These are phyloP conservation scores for Flaveria robusta DNA, from an alignment of 129 eudicot species.

Conservation along the genomic window DNA sequence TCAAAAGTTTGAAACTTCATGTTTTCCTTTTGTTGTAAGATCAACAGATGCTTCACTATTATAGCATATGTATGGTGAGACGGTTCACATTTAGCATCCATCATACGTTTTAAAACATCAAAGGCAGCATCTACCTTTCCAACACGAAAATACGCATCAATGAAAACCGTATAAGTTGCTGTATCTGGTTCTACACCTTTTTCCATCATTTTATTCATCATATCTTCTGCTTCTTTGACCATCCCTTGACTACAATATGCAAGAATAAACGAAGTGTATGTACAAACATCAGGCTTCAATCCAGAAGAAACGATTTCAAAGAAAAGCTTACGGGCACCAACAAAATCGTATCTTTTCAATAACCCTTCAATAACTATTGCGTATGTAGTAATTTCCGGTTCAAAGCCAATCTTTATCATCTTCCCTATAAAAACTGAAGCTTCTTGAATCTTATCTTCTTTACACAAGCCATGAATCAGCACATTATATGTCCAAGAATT, in stretches of 20 bases:
- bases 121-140: slow-evolving; percentile 54
- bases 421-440: slow-evolving; percentile 49
- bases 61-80: slow-evolving; percentile 73
- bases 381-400: slow-evolving; percentile 56
- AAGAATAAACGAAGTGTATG: slow-evolving; percentile 66
- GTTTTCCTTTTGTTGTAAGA: slow-evolving; percentile 31
- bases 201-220: slow-evolving; percentile 56
- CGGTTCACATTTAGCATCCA: slow-evolving; percentile 63
- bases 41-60: slow-evolving; percentile 59
- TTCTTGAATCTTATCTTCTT: slow-evolving; percentile 48
- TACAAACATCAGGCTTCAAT: slow-evolving; percentile 69
- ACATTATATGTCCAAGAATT: slow-evolving; percentile 68
- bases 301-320: slow-evolving; percentile 49
- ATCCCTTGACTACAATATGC: slow-evolving; percentile 72
- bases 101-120: slow-evolving; percentile 61
- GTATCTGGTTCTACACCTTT: slow-evolving; percentile 60
- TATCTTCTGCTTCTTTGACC: slow-evolving; percentile 64
- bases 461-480: slow-evolving; percentile 66
- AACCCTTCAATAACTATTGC: slow-evolving; percentile 56
- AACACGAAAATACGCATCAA: slow-evolving; percentile 69
- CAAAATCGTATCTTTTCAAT: slow-evolving; percentile 58
- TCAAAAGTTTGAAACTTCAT: slow-evolving; percentile 19
- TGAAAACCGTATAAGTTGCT: slow-evolving; percentile 64
- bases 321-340: slow-evolving; percentile 49
- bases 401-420: slow-evolving; percentile 55